Evolutionary conservation across 257 asterid species (phyloP).

Genomic region (Solanum bulbocastanum): DNA sequence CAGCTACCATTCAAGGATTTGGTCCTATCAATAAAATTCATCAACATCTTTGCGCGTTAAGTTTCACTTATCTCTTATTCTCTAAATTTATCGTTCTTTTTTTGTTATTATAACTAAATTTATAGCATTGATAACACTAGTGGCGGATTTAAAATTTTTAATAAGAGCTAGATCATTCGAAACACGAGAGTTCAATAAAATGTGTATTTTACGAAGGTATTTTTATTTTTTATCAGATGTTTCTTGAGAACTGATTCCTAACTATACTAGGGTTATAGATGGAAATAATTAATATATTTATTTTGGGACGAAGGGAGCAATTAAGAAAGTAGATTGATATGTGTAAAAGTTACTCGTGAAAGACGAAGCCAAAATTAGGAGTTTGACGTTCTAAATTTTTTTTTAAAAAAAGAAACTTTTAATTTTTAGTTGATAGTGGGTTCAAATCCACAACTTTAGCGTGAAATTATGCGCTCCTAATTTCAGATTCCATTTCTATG

Average conservation of each 20-base stretch:
- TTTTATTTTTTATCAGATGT: too few species aligned
- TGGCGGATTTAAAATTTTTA: neutral
- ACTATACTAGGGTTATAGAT: neutral
- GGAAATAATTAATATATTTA: too few species aligned
- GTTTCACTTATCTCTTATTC: neutral
- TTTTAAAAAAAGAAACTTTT: too few species aligned
- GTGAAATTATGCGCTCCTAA: neutral
- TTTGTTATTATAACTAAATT: neutral
- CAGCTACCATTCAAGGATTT: conserved; percentile 71
- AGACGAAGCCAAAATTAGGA: too few species aligned
- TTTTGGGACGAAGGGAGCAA: too few species aligned
- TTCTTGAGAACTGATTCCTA: neutral
- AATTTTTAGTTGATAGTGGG: fast-evolving
- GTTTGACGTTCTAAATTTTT: too few species aligned
- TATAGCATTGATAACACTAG: fast-evolving
- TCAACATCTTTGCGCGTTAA: conserved; percentile 95
- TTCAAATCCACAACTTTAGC: neutral
- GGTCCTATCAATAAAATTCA: conserved; percentile 83
- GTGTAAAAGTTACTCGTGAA: too few species aligned
- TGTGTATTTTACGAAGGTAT: neutral
- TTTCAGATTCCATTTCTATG: conserved; percentile 78
- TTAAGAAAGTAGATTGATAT: too few species aligned
- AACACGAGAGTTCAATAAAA: too few species aligned
- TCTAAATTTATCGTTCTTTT: fast-evolving
- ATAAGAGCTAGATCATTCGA: neutral